These are phyloP conservation scores for Phaffia rhodozyma DNA, from an alignment of 1,284 basidiomycete genomes.

Conservation along the genomic window DNA sequence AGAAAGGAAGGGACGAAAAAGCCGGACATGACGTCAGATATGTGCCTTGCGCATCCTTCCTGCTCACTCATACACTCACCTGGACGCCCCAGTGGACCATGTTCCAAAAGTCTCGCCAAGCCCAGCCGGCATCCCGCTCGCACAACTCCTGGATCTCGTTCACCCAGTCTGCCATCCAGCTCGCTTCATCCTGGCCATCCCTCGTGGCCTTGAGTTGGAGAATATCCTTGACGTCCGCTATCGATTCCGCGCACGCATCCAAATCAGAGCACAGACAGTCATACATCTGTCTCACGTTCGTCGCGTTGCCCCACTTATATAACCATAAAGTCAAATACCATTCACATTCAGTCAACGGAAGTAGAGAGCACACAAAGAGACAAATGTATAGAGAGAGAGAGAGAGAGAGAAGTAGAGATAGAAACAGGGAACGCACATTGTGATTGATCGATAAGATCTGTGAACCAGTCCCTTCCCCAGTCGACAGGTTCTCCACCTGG, in stretches of 20 bases:
- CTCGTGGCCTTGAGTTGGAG: constrained; percentile 16
- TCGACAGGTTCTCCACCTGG: constrained; percentile 34
- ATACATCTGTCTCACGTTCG: constrained; percentile 40
- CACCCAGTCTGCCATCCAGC: constrained; percentile 39
- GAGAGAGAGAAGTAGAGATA: too few species aligned
- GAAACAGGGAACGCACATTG: constrained; percentile 26
- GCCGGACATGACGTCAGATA: too few species aligned
- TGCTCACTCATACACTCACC: constrained; percentile 21
- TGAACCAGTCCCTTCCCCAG: constrained; percentile 29
- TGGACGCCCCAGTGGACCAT: constrained; percentile 27
- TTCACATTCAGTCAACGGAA: too few species aligned
- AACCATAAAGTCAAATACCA: too few species aligned
- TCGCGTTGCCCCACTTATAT: constrained; percentile 38
- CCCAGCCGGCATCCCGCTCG: constrained; percentile 40
- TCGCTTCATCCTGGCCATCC: constrained; percentile 16
- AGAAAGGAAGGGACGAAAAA: too few species aligned
- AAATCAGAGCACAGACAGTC: constrained; percentile 34
- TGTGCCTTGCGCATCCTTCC: too few species aligned
- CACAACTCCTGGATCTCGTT: constrained; percentile 37
- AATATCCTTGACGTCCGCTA: constrained; percentile 39
- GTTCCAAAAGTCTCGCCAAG: constrained; percentile 34
- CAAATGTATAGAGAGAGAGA: too few species aligned
- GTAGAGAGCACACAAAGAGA: too few species aligned
- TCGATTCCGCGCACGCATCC: constrained; percentile 33
- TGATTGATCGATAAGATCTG: constrained; percentile 41